Evolutionary conservation across 2,329 filamentous ascomycete species (phyloP).

Genomic region (Beauveria bassiana): DNA sequence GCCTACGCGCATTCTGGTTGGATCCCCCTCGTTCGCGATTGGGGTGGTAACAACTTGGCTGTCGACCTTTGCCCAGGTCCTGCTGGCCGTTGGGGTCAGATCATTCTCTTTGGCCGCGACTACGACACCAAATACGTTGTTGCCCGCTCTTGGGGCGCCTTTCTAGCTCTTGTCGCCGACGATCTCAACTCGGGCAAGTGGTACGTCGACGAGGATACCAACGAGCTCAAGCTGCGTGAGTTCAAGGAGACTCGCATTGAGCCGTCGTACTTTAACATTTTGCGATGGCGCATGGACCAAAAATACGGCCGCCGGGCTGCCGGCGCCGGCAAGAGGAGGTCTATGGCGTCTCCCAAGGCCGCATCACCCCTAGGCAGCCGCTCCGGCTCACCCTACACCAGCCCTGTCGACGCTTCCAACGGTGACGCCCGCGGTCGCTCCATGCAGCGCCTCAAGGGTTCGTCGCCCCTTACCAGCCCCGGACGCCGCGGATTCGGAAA

Average conservation of each 20-base stretch:
- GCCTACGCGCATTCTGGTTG: slow-evolving; percentile 89
- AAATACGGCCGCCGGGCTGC: slow-evolving; percentile 66
- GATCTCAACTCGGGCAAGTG: slow-evolving; percentile 86
- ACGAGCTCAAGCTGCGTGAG: slow-evolving; percentile 85
- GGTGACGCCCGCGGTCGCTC: slow-evolving; percentile 61
- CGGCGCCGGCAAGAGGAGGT: slow-evolving; percentile 43
- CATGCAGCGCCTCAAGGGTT: slow-evolving; percentile 59
- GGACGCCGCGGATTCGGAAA: slow-evolving; percentile 59
- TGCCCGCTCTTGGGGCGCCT: slow-evolving; percentile 81
- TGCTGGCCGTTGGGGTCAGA: slow-evolving; percentile 85
- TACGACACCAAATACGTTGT: slow-evolving; percentile 99
- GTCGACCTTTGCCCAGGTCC: slow-evolving; percentile 89
- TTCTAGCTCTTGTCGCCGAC: slow-evolving; percentile 81
- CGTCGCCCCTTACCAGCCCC: slow-evolving; percentile 56
- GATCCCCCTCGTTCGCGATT: slow-evolving; percentile 94
- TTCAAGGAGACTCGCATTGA: slow-evolving; percentile 87
- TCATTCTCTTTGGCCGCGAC: slow-evolving; percentile 93
- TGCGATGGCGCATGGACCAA: slow-evolving; percentile 92
- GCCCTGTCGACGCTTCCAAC: slow-evolving; percentile 58
- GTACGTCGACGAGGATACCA: slow-evolving; percentile 84
- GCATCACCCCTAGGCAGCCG: slow-evolving; percentile 40
- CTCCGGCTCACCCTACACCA: slow-evolving; percentile 56
- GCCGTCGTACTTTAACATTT: slow-evolving; percentile 86
- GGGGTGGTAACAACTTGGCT: slow-evolving; percentile 96
- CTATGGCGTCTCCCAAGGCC: slow-evolving; percentile 35